Conservation (phyloP, 2,329 filamentous ascomycete species). For the Bipolaris bicolor region DNA sequence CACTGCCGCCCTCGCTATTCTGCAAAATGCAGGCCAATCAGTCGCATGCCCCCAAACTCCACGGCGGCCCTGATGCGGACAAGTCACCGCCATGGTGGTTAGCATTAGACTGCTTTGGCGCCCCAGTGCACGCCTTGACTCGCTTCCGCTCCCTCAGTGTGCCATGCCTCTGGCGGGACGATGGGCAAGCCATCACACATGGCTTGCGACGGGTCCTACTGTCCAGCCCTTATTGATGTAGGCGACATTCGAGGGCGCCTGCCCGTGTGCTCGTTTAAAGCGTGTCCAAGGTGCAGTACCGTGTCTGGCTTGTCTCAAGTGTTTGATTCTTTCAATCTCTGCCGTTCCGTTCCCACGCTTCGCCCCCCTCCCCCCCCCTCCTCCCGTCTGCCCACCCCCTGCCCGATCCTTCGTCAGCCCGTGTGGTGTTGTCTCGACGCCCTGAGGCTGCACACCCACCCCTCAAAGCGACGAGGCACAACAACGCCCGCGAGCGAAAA, state of each 20-base stretch:
- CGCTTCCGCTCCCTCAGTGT: constrained; percentile 2
- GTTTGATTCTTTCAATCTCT: constrained; percentile 25
- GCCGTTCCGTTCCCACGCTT: constrained; percentile 28
- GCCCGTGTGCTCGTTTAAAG: constrained; percentile 30
- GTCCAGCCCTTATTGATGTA: constrained; percentile 14
- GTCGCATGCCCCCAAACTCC: constrained; percentile 10
- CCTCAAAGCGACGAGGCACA: neutral
- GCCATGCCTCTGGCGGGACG: constrained; percentile 23
- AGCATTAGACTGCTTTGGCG: constrained; percentile 36
- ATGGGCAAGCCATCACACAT: constrained; percentile 18
- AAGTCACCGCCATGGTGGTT: constrained; percentile 19
- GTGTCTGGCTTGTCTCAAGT: constrained; percentile 38
- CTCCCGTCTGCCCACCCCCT: constrained; percentile 22
- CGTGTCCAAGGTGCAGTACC: constrained; percentile 25
- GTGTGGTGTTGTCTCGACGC: constrained; percentile 31
- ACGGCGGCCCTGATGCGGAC: constrained; percentile 17
- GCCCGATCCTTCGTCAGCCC: constrained; percentile 37
- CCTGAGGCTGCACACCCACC: neutral
- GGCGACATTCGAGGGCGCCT: constrained; percentile 35
- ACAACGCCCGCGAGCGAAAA: neutral
- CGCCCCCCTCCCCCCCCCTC: constrained; percentile 27
- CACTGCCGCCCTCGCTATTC: constrained; percentile 19
- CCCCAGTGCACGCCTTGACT: constrained; percentile 21
- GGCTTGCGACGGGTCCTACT: constrained; percentile 18
- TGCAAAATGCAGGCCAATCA: constrained; percentile 20